Evolutionary conservation across 768 basidiomycete species (phyloP).

Genomic region (Podaxis sp.): DNA sequence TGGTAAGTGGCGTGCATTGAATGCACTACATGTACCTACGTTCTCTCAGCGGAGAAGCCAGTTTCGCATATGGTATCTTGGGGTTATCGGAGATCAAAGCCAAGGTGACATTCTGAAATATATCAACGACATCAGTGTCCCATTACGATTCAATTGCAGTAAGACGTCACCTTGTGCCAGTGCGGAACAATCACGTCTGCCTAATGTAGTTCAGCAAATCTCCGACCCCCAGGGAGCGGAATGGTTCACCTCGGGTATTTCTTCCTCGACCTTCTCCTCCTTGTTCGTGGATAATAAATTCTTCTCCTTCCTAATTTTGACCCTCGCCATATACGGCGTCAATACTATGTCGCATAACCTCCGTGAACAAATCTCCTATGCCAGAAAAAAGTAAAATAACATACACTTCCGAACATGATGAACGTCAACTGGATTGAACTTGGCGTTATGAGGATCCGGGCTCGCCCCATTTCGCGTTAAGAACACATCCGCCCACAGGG

Average conservation of each 20-base stretch:
- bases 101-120: constrained; percentile 79
- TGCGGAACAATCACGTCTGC: constrained; percentile 72
- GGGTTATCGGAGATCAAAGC: constrained; percentile 77
- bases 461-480: constrained; percentile 63
- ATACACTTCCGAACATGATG: constrained; percentile 76
- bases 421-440: constrained; percentile 56
- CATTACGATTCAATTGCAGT: not conserved
- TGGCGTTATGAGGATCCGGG: constrained; percentile 58
- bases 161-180: constrained; percentile 68
- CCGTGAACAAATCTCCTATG: not conserved
- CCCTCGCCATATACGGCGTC: constrained; percentile 78
- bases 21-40: constrained; percentile 45
- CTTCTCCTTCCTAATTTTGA: constrained; percentile 78
- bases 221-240: not conserved
- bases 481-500: constrained; percentile 84
- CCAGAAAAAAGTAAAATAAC: constrained; percentile 26
- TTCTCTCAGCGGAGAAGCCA: constrained; percentile 61
- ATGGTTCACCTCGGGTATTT: constrained; percentile 49
- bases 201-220: constrained; percentile 23
- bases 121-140: constrained; percentile 1
- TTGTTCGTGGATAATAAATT: constrained; percentile 60
- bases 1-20: not conserved
- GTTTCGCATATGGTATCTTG: constrained; percentile 47
- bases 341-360: constrained; percentile 51
- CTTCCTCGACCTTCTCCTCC: constrained; percentile 39